Percentiles rank a stretch among this genome's conserved stretches.
Evolutionary conservation across 2,329 filamentous ascomycete species (phyloP).

Genomic region (Colletotrichum salicis): DNA sequence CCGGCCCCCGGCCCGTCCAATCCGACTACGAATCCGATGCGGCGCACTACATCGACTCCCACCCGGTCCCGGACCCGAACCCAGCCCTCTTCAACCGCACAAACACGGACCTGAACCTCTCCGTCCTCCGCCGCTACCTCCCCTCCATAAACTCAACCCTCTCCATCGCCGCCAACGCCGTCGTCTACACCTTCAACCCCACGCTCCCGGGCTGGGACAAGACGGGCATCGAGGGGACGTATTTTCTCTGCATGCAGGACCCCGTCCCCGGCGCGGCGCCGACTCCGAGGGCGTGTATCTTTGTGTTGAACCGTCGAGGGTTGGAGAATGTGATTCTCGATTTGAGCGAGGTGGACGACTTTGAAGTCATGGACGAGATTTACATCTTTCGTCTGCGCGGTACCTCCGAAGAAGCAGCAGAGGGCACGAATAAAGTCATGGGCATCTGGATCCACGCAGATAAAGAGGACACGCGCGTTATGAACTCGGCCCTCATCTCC

Average conservation of each 20-base stretch:
- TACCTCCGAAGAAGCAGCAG: constrained; percentile 37
- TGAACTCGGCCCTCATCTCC: constrained; percentile 54
- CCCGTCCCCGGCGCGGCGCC: constrained; percentile 50
- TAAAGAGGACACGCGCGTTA: constrained; percentile 54
- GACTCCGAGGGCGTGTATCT: constrained; percentile 65
- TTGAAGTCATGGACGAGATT: constrained; percentile 70
- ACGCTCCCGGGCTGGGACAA: constrained; percentile 81
- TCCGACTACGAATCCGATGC: constrained; percentile 77
- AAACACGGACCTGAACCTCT: constrained; percentile 88
- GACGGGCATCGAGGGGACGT: constrained; percentile 82
- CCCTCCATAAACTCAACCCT: constrained; percentile 79
- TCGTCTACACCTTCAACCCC: constrained; percentile 83
- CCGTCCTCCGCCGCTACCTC: constrained; percentile 84
- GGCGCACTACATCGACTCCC: constrained; percentile 57
- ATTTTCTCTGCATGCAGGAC: constrained; percentile 83
- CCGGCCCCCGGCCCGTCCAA: constrained; percentile 41
- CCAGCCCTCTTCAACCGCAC: constrained; percentile 70
- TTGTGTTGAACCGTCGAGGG: constrained; percentile 78
- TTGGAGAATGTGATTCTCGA: constrained; percentile 77
- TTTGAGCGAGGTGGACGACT: constrained; percentile 68
- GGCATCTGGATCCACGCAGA: constrained; percentile 68
- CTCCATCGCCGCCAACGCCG: constrained; percentile 84
- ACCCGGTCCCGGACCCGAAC: constrained; percentile 53
- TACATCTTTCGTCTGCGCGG: constrained; percentile 60
- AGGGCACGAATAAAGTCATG: constrained; percentile 52